phyloP scores from a whole-genome alignment of 1,284 basidiomycete genomes.

The Rhodotorula glutinis region DNA sequence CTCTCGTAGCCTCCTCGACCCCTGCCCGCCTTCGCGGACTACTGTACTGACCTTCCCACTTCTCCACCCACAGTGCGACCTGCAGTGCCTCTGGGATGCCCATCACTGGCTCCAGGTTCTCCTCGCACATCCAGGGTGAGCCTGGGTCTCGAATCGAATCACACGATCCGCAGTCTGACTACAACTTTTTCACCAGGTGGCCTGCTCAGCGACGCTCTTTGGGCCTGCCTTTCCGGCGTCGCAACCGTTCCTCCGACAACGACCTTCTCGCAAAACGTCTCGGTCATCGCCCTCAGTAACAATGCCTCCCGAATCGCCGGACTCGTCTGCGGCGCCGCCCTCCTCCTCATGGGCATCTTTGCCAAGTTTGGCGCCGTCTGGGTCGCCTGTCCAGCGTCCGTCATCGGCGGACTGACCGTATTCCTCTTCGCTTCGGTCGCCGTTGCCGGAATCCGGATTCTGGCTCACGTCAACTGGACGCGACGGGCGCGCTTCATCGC shows the following conservation, averaged over 20 bases:
- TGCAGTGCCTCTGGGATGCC: slow-evolving; percentile 39
- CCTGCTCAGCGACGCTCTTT: slow-evolving; percentile 43
- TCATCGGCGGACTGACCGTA: slow-evolving; percentile 43
- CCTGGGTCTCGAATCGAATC: no score
- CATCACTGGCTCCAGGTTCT: slow-evolving; percentile 41
- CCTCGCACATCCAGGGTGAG: slow-evolving; percentile 42
- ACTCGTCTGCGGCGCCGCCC: slow-evolving; percentile 11
- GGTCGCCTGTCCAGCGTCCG: slow-evolving; percentile 41
- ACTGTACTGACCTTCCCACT: no score
- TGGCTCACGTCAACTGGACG: slow-evolving; percentile 40
- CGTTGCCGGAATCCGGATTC: slow-evolving; percentile 42
- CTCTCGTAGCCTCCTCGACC: no score
- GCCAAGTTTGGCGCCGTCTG: slow-evolving; percentile 44
- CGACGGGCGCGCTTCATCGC: slow-evolving; percentile 20
- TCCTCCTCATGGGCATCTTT: slow-evolving; percentile 34
- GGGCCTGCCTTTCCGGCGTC: slow-evolving; percentile 30
- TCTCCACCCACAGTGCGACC: slow-evolving; percentile 36
- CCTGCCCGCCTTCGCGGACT: no score
- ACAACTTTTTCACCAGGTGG: no score
- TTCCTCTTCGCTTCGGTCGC: slow-evolving; percentile 45
- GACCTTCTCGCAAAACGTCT: slow-evolving; percentile 45
- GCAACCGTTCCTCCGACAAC: slow-evolving; percentile 41
- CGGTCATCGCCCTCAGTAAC: slow-evolving; percentile 39
- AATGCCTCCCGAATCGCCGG: slow-evolving; percentile 17
- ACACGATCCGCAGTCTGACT: no score